Evolutionary conservation across 1,139 yeast genomes (phyloP).

Genomic region (Scheffersomyces cryptocercus): DNA sequence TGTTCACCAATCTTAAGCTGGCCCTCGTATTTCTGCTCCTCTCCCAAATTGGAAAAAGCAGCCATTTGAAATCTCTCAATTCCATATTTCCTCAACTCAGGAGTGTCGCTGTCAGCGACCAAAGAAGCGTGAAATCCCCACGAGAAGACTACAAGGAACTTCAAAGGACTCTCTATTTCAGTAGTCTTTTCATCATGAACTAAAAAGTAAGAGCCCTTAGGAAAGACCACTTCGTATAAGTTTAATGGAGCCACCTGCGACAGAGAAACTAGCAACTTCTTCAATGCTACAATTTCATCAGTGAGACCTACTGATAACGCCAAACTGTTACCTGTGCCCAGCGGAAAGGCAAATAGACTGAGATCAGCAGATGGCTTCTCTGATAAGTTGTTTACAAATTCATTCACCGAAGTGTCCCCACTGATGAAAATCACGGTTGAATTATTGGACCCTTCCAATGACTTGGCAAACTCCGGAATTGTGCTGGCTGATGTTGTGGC

Average conservation of each 20-base stretch:
- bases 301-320: conserved; percentile 59
- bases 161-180: conserved; percentile 24
- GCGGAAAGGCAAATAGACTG: conserved; percentile 58
- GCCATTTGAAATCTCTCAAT: conserved; percentile 68
- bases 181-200: conserved; percentile 20
- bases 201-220: conserved; percentile 40
- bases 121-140: conserved; percentile 88
- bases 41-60: conserved; percentile 53
- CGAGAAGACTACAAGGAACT: conserved; percentile 69
- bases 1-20: conserved; percentile 16
- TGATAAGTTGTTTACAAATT: conserved; percentile 60
- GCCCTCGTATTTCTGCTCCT: conserved; percentile 55
- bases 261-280: conserved; percentile 37
- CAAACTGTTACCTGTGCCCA: conserved; percentile 87
- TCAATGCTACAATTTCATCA: conserved; percentile 39
- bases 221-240: conserved; percentile 56
- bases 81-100: conserved; percentile 66
- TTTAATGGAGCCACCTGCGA: conserved; percentile 41
- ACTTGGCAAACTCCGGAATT: conserved; percentile 34
- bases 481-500: conserved; percentile 36
- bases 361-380: conserved; percentile 15
- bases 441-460: conserved; percentile 15
- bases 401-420: conserved; percentile 86
- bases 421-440: conserved; percentile 63
- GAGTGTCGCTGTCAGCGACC: conserved; percentile 76